Conservation (phyloP, 1,284 basidiomycete species). For the Meripilus lineatus region DNA sequence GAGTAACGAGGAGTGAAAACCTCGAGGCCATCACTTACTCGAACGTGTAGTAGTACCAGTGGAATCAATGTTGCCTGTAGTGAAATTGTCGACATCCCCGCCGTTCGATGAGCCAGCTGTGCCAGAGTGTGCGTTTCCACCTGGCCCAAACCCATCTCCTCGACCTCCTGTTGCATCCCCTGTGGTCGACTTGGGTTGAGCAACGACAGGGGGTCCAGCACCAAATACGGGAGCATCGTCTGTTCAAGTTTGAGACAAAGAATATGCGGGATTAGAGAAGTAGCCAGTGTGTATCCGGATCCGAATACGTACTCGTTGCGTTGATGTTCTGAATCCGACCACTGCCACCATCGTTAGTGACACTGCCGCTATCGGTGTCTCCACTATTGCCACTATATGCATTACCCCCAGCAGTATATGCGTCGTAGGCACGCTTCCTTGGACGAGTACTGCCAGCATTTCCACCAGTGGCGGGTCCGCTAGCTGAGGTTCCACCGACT, state of each 20-base stretch:
- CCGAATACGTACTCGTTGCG: conserved; percentile 17
- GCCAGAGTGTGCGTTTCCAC: conserved; percentile 21
- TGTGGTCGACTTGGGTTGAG: conserved; percentile 13
- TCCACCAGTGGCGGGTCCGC: conserved; percentile 17
- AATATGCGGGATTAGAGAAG: no score
- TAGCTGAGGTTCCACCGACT: conserved; percentile 13
- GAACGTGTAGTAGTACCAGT: conserved; percentile 10
- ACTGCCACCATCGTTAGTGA: conserved; percentile 13
- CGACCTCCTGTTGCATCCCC: conserved; percentile 20
- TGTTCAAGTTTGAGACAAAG: no score
- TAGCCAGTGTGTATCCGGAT: no score
- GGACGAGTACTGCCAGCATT: conserved; percentile 10
- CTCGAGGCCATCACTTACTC: no score
- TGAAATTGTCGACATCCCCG: conserved; percentile 17
- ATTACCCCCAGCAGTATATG: conserved; percentile 20
- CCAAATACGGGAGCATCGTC: conserved; percentile 14
- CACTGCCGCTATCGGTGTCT: conserved; percentile 18
- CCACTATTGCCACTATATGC: conserved; percentile 22
- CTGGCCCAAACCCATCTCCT: conserved; percentile 18
- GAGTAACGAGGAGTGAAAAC: no score
- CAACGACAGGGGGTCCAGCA: conserved; percentile 8
- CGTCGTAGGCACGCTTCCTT: conserved; percentile 14
- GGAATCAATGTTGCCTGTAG: conserved; percentile 4
- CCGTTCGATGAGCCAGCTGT: conserved; percentile 19
- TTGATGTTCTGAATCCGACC: conserved; percentile 12